phyloP scores from a whole-genome alignment of 75 land plant genomes.

The Pinus taeda region DNA sequence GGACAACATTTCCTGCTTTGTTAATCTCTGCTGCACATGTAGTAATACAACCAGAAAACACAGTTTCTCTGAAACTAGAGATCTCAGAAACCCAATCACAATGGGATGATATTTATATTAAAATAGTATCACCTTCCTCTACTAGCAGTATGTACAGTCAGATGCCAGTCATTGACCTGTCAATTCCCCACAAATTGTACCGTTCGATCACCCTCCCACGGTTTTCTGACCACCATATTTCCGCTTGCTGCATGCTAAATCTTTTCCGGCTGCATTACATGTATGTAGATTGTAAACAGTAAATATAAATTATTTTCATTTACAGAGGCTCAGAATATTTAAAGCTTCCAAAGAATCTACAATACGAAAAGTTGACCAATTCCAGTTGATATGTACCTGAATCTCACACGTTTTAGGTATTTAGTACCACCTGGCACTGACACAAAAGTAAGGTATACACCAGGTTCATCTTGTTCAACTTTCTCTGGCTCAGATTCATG shows the following conservation, averaged over 20 bases:
- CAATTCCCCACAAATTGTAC: slow-evolving; percentile 60
- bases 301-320: not conserved
- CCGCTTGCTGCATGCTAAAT: slow-evolving; percentile 79
- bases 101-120: not conserved
- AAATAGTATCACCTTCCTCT: not conserved
- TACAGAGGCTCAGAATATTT: not conserved
- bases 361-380: not conserved
- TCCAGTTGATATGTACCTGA: slow-evolving; percentile 47
- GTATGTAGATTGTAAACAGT: not conserved
- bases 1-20: not conserved
- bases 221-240: slow-evolving; percentile 85
- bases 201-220: slow-evolving; percentile 65
- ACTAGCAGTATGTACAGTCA: not conserved
- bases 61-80: not conserved
- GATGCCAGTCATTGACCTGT: slow-evolving; percentile 14
- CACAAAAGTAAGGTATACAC: slow-evolving; percentile 67
- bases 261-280: slow-evolving; percentile 58
- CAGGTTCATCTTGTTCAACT: slow-evolving; percentile 76
- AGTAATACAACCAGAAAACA: not conserved
- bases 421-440: slow-evolving; percentile 51
- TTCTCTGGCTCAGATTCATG: slow-evolving; percentile 37
- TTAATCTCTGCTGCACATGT: not conserved
- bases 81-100: not conserved
- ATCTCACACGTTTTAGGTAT: slow-evolving; percentile 66
- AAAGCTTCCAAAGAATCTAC: slow-evolving; percentile 2